These are phyloP conservation scores for Talaromyces amestolkiae DNA, from an alignment of 2,329 filamentous ascomycete genomes.

Conservation along the genomic window DNA sequence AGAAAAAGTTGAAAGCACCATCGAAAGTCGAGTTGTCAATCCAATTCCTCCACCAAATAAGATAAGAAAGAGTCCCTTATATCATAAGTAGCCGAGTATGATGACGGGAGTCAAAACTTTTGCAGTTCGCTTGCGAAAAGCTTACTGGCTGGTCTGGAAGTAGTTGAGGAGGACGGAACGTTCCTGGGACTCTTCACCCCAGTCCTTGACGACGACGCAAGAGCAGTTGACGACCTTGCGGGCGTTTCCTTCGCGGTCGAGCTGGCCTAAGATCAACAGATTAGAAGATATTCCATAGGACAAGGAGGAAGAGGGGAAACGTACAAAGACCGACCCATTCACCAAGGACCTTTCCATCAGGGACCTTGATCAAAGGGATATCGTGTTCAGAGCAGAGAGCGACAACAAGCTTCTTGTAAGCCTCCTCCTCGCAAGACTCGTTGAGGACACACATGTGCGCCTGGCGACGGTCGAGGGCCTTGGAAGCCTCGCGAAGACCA, in stretches of 20 bases:
- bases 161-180: slow-evolving; percentile 99
- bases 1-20: not conserved
- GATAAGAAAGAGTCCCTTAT: not conserved
- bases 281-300: not conserved
- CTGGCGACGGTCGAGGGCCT: slow-evolving; percentile 97
- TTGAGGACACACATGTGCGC: slow-evolving; percentile 99
- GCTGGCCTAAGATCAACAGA: slow-evolving; percentile 65
- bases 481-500: slow-evolving; percentile 96
- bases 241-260: slow-evolving; percentile 98
- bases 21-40: not conserved
- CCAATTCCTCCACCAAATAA: not conserved
- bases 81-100: not conserved
- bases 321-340: slow-evolving; percentile 99
- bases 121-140: slow-evolving; percentile 41
- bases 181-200: slow-evolving; percentile 99
- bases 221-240: slow-evolving; percentile 99
- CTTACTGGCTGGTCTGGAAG: slow-evolving; percentile 79
- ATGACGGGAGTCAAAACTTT: not conserved
- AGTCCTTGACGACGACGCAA: slow-evolving; percentile 99
- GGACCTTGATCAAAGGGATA: slow-evolving; percentile 99
- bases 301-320: slow-evolving; percentile 46
- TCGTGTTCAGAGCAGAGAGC: slow-evolving; percentile 99
- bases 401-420: slow-evolving; percentile 99
- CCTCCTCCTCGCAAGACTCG: slow-evolving; percentile 99
- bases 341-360: slow-evolving; percentile 98